These are phyloP conservation scores for Phaffia tasmanica DNA, from an alignment of 768 basidiomycete genomes.

Conservation along the genomic window DNA sequence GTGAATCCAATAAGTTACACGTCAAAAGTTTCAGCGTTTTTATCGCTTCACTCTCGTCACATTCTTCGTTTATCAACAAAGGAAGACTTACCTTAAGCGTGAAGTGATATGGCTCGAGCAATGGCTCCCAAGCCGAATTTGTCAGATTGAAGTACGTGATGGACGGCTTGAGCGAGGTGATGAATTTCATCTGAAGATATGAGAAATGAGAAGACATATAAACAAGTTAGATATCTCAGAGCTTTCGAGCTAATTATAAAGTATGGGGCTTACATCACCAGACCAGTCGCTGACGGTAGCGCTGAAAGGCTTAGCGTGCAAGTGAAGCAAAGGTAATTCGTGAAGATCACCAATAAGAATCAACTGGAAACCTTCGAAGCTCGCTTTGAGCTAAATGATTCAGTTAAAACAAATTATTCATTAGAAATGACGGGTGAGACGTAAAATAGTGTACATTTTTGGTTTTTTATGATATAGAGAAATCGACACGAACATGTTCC, in stretches of 20 bases:
- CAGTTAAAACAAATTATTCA: constrained; percentile 1
- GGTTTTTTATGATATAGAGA: too few species aligned
- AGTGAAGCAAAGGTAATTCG: constrained; percentile 84
- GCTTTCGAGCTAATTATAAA: not conserved
- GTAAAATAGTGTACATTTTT: too few species aligned
- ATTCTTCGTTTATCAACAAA: constrained; percentile 10
- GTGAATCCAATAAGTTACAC: constrained; percentile 15
- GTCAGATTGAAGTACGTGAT: constrained; percentile 94
- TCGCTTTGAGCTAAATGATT: constrained; percentile 58
- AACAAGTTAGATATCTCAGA: not conserved
- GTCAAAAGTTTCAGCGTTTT: constrained; percentile 41
- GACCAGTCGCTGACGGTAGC: constrained; percentile 87
- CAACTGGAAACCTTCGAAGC: constrained; percentile 81
- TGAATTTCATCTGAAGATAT: constrained; percentile 59
- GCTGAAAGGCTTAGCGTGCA: constrained; percentile 74
- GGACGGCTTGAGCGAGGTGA: constrained; percentile 64
- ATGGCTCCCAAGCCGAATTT: constrained; percentile 96
- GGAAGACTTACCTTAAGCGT: constrained; percentile 48
- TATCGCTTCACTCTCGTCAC: constrained; percentile 48
- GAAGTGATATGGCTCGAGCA: constrained; percentile 95
- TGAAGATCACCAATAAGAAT: constrained; percentile 89
- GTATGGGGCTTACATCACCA: constrained; percentile 51
- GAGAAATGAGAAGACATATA: not conserved
- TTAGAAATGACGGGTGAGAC: not conserved
- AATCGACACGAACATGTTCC: constrained; percentile 57